Base-by-base conservation (phyloP, 2,329 filamentous ascomycete species). In the Botryotinia convoluta region DNA sequence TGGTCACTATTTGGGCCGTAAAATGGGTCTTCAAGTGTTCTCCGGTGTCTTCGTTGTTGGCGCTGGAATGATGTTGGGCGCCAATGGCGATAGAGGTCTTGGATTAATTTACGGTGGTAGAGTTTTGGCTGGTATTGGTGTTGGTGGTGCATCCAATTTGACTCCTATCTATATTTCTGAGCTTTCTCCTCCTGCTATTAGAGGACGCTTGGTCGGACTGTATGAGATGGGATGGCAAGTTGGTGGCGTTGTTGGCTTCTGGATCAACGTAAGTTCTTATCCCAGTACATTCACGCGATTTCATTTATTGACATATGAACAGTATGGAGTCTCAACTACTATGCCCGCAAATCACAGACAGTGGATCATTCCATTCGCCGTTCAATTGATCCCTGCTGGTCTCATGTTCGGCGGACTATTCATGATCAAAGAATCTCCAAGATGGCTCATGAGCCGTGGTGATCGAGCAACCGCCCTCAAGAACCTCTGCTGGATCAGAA, bases 351-450 rank as follows among this genome's bases (percentile, higher is more conserved):
- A 71, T 67, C 74, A 70, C 74, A 74, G 57, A 4, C 77, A 79
- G 76, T 83, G 82, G 82, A 81, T 80, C 14, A 78, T 82, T 45
- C 79, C 81, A 4, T 80, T 83, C 37, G 81, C 80, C 4, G 79
- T 83, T 71, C 81, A 83, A 73, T 74, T 81, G 39, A 64, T 81
- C 4, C 81, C 81, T 4, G 79, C 81, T 1, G 73, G 82, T 7
- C 76, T 82, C 32, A 73, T 79, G 64, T 65, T 78, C 37, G 72
- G 68, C 3, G 73, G 75, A 3, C 44, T 93, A 83, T 76, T 90
- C 57, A 74, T 93, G 72, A 86, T 94, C 3, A 92, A 91, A 14
- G 92, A 94, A 80, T 92, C 91, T 0, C 92, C 92, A 0, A 87
- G 92, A 22, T 77, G 76, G 63, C 73, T 78, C 14, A 73, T 77